A percentile compares a stretch with the other conserved stretches of the same genome.
Evolutionary conservation across 2,329 filamentous ascomycete species (phyloP).

Genomic region (Ceratocystis eucalypticola): DNA sequence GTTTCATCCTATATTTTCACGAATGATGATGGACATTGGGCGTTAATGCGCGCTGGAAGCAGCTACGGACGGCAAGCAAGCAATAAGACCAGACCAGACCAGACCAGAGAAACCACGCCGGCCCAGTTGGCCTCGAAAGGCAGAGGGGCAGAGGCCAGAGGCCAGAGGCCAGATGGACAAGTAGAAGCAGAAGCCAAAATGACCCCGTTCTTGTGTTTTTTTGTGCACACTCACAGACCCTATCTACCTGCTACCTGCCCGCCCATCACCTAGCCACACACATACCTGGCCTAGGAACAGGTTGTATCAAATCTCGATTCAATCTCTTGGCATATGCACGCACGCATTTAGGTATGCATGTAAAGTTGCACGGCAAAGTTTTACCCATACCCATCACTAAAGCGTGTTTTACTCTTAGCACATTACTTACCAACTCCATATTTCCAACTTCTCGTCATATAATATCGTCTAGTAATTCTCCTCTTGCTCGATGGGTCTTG

Average conservation of each 20-base stretch:
- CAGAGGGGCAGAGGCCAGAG: background rate
- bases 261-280: background rate
- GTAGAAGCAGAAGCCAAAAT: background rate
- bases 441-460: no score
- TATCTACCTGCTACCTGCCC: no score
- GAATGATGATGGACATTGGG: background rate
- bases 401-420: no score
- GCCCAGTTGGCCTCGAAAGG: background rate
- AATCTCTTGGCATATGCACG: constrained; percentile 5
- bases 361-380: background rate
- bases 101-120: background rate
- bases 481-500: background rate
- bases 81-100: background rate
- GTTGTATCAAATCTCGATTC: constrained; percentile 7
- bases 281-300: background rate
- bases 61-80: no score
- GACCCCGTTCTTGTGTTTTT: no score
- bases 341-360: background rate
- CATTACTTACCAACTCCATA: no score
- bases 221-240: no score
- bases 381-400: background rate
- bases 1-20: background rate
- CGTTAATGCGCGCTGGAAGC: background rate
- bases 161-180: background rate
- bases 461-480: no score